Conservation (phyloP, 2,329 filamentous ascomycete species). For the Penicillium sp. region DNA sequence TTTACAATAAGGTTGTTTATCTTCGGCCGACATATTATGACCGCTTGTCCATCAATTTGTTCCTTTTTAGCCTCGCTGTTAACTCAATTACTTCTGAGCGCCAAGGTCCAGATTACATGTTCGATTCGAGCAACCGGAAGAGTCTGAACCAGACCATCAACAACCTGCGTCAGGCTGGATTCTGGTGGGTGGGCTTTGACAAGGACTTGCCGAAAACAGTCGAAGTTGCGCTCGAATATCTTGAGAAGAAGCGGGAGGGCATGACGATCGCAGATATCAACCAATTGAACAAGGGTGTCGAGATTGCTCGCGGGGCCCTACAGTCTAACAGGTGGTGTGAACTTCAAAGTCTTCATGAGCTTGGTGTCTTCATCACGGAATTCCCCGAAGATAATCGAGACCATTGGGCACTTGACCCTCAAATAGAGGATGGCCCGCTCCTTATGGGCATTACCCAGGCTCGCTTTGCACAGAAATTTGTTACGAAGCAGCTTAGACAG, state of each 20-base stretch:
- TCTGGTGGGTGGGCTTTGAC: slow-evolving; percentile 80
- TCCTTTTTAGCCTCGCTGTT: slow-evolving; percentile 78
- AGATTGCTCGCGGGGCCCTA: slow-evolving; percentile 61
- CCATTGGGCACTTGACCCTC: slow-evolving; percentile 67
- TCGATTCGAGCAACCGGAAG: slow-evolving; percentile 72
- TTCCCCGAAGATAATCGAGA: slow-evolving; percentile 64
- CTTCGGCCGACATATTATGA: slow-evolving; percentile 84
- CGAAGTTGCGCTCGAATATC: slow-evolving; percentile 66
- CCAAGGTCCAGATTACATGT: slow-evolving; percentile 82
- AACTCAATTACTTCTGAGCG: slow-evolving; percentile 89
- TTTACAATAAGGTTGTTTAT: slow-evolving; percentile 70
- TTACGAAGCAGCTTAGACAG: slow-evolving; percentile 42
- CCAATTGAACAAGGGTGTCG: slow-evolving; percentile 65
- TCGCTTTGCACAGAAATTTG: slow-evolving; percentile 56
- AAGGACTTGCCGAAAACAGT: slow-evolving; percentile 65
- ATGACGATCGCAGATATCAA: slow-evolving; percentile 63
- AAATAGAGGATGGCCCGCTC: slow-evolving; percentile 44
- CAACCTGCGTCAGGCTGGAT: slow-evolving; percentile 80
- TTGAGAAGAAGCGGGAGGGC: slow-evolving; percentile 60
- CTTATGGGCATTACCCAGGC: slow-evolving; percentile 61
- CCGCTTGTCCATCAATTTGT: slow-evolving; percentile 78
- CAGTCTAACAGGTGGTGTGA: slow-evolving; percentile 64
- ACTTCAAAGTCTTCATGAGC: slow-evolving; percentile 71
- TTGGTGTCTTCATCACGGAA: slow-evolving; percentile 70
- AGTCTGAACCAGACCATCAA: slow-evolving; percentile 68